Base-by-base conservation (phyloP, 345 rosid genomes). In the Salix arbutifolia region DNA sequence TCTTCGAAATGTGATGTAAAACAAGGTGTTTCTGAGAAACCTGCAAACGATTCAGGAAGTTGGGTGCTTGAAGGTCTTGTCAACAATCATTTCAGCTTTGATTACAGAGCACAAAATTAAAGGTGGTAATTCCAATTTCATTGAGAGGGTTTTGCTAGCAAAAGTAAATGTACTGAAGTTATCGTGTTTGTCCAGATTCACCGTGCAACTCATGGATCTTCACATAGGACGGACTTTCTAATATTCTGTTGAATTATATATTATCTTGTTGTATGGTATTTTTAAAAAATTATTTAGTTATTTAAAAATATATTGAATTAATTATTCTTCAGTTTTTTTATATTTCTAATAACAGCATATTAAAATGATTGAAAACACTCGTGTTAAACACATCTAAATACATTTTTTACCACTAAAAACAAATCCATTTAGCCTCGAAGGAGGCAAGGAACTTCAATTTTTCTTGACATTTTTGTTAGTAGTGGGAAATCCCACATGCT, bases 401-500 rank as follows among this genome's bases (percentile, higher is more conserved):
- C 37, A 35, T 33, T 33, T 33, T 33, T 33, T 33, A 33, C 35
- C 35, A 33, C 35, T 33, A 33, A 33, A 33, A 33, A 33, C 35
- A 33, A 33, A 37, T 60, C 11, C 21, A 18, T 3, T 53, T 53
- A 21, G 60, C 25, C 21, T 26, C n/a, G 2, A 17, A 5, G 30
- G 3, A 28, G 19, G 31, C 46, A 8, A 65, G 4, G n/a, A 35
- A 35, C 44, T 64, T 70, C 12, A 2, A 35, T 2, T 3, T 11
- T 38, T 58, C 37, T 38, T 11, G 71, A 25, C 53, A n/a, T 17
- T 75, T 37, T 25, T 8, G 33, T 21, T 37, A 26, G 52, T 52
- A 77, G 23, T 44, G 64, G 35, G 48, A 31, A 46, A 60, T 56
- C 73, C 70, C 80, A 80, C 85, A 74, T 83, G 86, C 71, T 58